Evolutionary conservation across 148 eudicot species (phyloP), one percentile per base, ranked within the genome.

Genomic region (Cornus florida): DNA sequence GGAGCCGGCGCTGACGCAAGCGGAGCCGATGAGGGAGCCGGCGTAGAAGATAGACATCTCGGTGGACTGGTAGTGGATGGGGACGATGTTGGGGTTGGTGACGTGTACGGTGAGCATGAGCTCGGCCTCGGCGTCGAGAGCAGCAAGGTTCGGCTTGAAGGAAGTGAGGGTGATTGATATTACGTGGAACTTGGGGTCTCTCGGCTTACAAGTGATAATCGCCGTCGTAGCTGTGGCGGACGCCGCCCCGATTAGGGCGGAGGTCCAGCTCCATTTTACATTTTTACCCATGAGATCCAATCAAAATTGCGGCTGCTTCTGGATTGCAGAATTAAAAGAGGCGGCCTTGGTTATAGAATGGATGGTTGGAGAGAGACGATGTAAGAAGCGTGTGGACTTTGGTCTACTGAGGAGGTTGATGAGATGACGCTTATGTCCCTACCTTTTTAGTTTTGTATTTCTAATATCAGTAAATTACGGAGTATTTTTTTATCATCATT

Each of bases 1-100:
- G 0, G 92, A 93, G 2, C 93, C 98, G 70, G 97, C 94, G 9
- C 85, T 77, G 53, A 93, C 77, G 66, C 41, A 86, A 12, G 94
- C 97, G 14, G 94, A 80, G 39, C 98, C 98, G 75, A 95, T 91
- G 43, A 78, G 79, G 6, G 90, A 78, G 41, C 97, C 98, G 70
- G 85, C 81, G 89, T 95, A 95, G 87, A 69, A 85, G 72, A 95
- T 95, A 5, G 96, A 89, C 92, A 95, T 86, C 19, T 83, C 81
- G 84, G 94, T 82, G 71, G 92, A 86, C 32, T 86, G 67, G 90
- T 90, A 95, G 46, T 80, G 75, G 86, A 92, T 76, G 79, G 94
- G 79, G 39, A 77, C 97, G 78, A 85, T 72, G 94, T 95, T 95
- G 5, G 98, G 98, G 87, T 95, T 95, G 83, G 90, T 90, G 85